phyloP scores from a whole-genome alignment of 2,329 filamentous ascomycete species.

The Ampelomyces quisqualis region DNA sequence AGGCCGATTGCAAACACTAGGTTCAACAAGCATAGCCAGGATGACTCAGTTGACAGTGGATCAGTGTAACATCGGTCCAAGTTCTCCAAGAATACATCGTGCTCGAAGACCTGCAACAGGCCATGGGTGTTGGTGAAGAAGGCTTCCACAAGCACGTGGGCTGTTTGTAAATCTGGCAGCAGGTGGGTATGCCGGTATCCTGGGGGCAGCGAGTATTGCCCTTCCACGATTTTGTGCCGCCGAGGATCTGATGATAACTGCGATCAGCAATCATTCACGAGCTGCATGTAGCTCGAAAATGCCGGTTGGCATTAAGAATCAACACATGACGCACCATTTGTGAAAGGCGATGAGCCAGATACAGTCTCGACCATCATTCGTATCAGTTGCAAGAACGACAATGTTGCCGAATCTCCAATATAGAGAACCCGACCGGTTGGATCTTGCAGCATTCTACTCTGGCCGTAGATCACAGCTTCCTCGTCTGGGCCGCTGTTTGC shows the following conservation, averaged over 20 bases:
- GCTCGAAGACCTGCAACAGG: conserved; percentile 62
- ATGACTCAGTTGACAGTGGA: conserved; percentile 53
- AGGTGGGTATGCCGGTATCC: conserved; percentile 53
- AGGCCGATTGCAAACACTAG: conserved; percentile 65
- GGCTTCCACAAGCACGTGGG: conserved; percentile 57
- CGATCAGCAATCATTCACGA: too few species aligned
- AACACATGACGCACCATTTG: conserved; percentile 29
- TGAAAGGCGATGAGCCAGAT: conserved; percentile 59
- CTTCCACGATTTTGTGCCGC: conserved; percentile 59
- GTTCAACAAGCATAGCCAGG: conserved; percentile 61
- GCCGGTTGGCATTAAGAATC: background rate
- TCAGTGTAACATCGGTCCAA: conserved; percentile 58
- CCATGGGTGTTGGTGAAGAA: conserved; percentile 66
- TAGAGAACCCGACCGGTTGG: conserved; percentile 60
- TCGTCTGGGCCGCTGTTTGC: conserved; percentile 53
- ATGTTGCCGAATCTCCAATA: conserved; percentile 62
- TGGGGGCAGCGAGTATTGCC: conserved; percentile 51
- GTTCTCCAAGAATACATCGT: conserved; percentile 50
- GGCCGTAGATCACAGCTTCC: conserved; percentile 57
- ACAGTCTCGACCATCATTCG: conserved; percentile 61
- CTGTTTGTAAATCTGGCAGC: conserved; percentile 58
- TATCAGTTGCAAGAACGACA: conserved; percentile 62
- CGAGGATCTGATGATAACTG: too few species aligned
- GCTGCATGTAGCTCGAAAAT: too few species aligned
- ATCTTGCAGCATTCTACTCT: conserved; percentile 62